Evolutionary conservation across 139 green algal species (phyloP), one percentile per base, ranked within the genome.

Genomic region (Ostreobium quekettii): DNA sequence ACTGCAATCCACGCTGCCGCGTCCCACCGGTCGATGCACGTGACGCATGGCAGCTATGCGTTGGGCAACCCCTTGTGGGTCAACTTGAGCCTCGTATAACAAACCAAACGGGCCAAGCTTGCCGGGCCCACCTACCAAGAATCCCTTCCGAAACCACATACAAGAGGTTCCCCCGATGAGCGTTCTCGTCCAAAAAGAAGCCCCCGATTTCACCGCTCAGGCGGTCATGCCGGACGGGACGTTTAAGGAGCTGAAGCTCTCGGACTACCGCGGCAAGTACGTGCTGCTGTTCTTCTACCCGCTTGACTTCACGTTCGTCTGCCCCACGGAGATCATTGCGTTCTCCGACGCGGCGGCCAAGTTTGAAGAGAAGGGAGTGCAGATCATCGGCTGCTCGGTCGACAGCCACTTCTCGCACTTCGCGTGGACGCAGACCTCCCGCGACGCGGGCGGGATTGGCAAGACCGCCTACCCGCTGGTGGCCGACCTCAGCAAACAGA

Each of bases 281-380:
- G 90, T 98, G 3, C 79, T 97, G n/a, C 85, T 98, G 1, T 97
- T 98, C 83, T 98, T 98, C 87, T 98, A 98, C 84, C 91, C 91
- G 11, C 78, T 97, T 48, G 91, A 97, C 76, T 97, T 97, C 80
- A 97, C 92, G 61, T 95, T 96, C 66, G 80, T 93, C 26, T 90
- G 89, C 85, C 92, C 93, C 26, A 98, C 92, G 6, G 93, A 99
- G 83, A 97, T 99, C 80, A 98, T 89, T 29, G 93, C 93, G 46
- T 99, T 99, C 85, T 93, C 82, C 36, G 93, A 99, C 73, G 83
- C 88, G 62, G 76, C 92, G 71, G 78, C 67, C 1, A 93, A 98
- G 79, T 99, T 99, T 79, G 76, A 78, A 48, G 75, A 74, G 22
- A 67, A 97, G 33, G 88, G 92, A 75, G 85, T 83, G 60, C 90